Base-by-base conservation (phyloP, 2,329 filamentous ascomycete species). In the Reticulascus tulasneorum region DNA sequence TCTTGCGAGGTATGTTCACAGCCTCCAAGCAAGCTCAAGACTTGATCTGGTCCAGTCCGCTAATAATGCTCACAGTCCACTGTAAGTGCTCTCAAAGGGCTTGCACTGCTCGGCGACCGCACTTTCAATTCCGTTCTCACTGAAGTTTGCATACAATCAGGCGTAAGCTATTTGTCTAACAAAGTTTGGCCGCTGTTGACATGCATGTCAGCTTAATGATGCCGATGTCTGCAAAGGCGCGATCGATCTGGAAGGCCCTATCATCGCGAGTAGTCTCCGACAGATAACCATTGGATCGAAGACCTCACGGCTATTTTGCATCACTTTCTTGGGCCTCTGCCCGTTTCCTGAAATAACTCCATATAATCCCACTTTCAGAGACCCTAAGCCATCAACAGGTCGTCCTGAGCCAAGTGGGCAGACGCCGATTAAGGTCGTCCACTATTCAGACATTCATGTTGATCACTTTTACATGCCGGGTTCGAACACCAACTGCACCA, bases 361-460 rank as follows among this genome's bases (percentile, higher is more conserved):
- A 2, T 66, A 66, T 49, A 55, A 56, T 11, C 11, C 22, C 9
- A 11, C 56, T 3, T 66, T 76, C 29, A 67, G 72, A 10, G 56
- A 58, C 7, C 47, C 60, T 7, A 67, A 68, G 41, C 59, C 64
- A 7, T 38, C 53, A 12, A 47, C 49, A 12, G 47, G 40, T 11
- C 62, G 68, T 11, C 62, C 66, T 12, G 26, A 37, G 2, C 58
- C 69, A 3, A 73, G 68, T 33, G 64, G 67, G 4, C 53, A 66
- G 50, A 47, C 57, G 6, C 69, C 73, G 6, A 50, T 78, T 44
- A 67, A 71, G 45, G 60, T 81, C 5, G 72, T 78, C 17, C 77
- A 81, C 48, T 73, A 74, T 51, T 77, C 72, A 10, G 77, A 81
- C 44, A 74, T 77, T 26, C 77, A 80, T 39, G 58, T 80, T 35